A percentile compares a stretch with the other conserved stretches of the same genome.
Conservation (phyloP, 148 eudicot species). For the Hydrangea macrophylla region DNA sequence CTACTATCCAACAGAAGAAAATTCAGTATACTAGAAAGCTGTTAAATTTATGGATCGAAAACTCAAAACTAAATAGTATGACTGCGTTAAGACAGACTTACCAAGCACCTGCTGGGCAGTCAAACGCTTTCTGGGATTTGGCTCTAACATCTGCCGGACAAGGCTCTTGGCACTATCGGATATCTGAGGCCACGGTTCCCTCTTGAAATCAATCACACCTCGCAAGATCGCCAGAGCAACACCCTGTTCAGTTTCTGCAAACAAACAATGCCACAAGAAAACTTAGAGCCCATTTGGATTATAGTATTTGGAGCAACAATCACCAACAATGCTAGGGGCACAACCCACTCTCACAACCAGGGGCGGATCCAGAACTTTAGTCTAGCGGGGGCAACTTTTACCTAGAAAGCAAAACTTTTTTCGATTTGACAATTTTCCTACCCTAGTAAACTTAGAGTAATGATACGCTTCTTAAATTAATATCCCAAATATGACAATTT, state of each 20-base stretch:
- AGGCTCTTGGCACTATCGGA: slow-evolving; percentile 79
- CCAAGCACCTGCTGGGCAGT: slow-evolving; percentile 93
- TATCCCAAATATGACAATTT: too few species aligned
- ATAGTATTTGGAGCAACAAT: too few species aligned
- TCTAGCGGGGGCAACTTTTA: too few species aligned
- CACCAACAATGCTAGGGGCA: too few species aligned
- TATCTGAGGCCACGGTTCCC: slow-evolving; percentile 93
- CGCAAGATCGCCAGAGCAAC: slow-evolving; percentile 80
- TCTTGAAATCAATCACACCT: slow-evolving; percentile 75
- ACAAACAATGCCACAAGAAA: background rate
- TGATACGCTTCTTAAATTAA: too few species aligned
- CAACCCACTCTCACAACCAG: too few species aligned
- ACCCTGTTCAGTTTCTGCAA: slow-evolving; percentile 90
- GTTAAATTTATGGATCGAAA: background rate
- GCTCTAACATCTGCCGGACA: slow-evolving; percentile 76
- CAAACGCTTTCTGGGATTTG: slow-evolving; percentile 71
- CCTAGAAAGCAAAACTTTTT: too few species aligned
- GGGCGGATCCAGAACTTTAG: too few species aligned
- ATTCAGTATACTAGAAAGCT: background rate
- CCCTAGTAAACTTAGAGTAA: too few species aligned
- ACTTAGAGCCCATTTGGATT: background rate
- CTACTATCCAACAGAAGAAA: background rate
- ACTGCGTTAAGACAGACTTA: slow-evolving; percentile 23
- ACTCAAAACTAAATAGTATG: background rate
- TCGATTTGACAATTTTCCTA: too few species aligned